Percentiles rank a stretch among this genome's conserved stretches.
phyloP scores from a whole-genome alignment of 2,329 filamentous ascomycete genomes.

The Fusarium sp. region DNA sequence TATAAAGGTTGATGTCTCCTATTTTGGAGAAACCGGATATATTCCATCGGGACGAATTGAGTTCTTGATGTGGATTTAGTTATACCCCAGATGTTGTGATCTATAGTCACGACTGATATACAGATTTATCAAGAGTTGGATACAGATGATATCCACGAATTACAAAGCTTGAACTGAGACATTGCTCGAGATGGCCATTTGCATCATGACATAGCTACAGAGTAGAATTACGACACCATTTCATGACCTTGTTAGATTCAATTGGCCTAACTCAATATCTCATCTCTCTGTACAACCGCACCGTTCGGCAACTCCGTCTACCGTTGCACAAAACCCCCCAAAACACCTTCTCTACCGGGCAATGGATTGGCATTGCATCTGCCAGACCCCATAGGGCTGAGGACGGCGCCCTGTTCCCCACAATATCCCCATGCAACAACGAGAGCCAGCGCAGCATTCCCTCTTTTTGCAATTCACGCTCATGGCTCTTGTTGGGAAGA shows the following conservation, averaged over 20 bases:
- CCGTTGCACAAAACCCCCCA: neutral
- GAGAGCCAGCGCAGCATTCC: neutral
- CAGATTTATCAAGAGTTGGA: neutral
- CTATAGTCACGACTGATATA: neutral
- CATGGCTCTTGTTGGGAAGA: neutral
- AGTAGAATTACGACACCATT: neutral
- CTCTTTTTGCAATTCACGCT: neutral
- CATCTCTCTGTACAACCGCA: neutral
- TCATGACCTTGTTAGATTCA: neutral
- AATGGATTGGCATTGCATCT: neutral
- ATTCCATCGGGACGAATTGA: neutral
- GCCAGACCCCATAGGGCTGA: slow-evolving; percentile 6
- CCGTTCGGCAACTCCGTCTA: neutral
- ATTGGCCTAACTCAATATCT: neutral
- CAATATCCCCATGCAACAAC: neutral
- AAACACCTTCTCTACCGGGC: neutral
- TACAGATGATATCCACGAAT: neutral
- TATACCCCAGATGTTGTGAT: slow-evolving; percentile 1
- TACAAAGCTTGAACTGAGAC: neutral
- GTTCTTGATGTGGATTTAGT: neutral
- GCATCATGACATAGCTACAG: neutral
- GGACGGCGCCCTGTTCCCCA: slow-evolving; percentile 1
- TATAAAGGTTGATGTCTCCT: neutral
- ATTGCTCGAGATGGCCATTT: neutral
- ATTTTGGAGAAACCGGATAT: neutral